Evolutionary conservation across 176 grass and related monocot species (phyloP), one percentile per base, ranked within the genome.

Genomic region (Eragrostis curvula): DNA sequence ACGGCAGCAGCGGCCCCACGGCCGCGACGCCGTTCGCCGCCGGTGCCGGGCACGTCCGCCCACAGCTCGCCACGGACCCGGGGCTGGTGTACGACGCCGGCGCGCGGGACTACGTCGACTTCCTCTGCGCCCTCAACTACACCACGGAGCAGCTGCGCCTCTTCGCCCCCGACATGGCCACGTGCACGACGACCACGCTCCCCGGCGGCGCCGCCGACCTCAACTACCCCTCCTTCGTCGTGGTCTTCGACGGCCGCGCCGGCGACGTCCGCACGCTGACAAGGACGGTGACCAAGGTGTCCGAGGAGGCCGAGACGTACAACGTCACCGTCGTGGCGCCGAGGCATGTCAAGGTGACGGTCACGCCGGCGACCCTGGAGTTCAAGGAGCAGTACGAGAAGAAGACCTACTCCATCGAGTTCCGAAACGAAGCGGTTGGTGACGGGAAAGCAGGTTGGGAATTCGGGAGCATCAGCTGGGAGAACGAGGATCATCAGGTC

Each of bases 41-140:
- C 32, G 32, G 32, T 2, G 32, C 32, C 4, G 32, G 32, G 32
- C 32, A 36, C 32, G 32, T 36, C 32, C 32, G 32, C 32, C 32
- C 32, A 4, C 32, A 36, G 4, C 32, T 36, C 32, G 32, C 32
- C 3, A 36, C 4, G 32, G 32, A 36, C 32, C 32, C 32, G 32
- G 32, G 32, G 3, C 32, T 36, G 32, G 32, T 36, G 32, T 36
- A 36, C 32, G 32, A 36, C 28, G 55, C 84, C 30, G 69, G 70
- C 3, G 42, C 45, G 2, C 9, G 81, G 68, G 87, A 92, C 65
- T 83, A 92, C 45, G 28, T 83, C 3, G 66, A 57, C 30, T 82
- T 84, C 66, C 42, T 88, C 16, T 92, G 90, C 66, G 49, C 78
- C 20, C 24, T 92, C 8, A 86, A 92, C 56, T 88, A 92, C 82